Percentiles rank a stretch among this genome's conserved stretches.
Evolutionary conservation across 1,284 basidiomycete species (phyloP).

Genomic region (Puccinia coronata): DNA sequence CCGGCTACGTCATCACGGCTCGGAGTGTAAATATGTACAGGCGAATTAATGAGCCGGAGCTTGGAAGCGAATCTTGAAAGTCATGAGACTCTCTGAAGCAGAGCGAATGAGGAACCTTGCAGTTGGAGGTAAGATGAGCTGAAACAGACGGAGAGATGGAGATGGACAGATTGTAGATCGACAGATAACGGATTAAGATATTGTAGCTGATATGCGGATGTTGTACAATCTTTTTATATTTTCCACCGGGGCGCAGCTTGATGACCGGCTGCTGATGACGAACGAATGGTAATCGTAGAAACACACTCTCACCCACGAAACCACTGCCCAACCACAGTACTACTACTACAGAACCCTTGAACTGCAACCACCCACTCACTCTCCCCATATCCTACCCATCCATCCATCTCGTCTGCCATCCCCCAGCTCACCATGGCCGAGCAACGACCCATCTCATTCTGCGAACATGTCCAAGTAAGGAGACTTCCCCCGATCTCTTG

Average conservation of each 20-base stretch:
- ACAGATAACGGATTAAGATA: not conserved
- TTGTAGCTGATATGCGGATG: not conserved
- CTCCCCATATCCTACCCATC: not conserved
- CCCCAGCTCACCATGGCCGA: constrained; percentile 40
- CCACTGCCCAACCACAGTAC: not conserved
- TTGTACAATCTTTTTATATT: not conserved
- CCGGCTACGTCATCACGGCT: not conserved
- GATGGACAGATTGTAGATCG: too few relatives aligned
- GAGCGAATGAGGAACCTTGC: not conserved
- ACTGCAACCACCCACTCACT: not conserved
- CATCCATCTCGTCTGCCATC: not conserved
- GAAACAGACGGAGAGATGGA: not conserved
- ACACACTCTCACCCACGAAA: not conserved
- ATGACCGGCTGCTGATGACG: not conserved
- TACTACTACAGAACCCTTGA: not conserved
- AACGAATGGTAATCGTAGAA: not conserved
- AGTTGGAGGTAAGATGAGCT: not conserved
- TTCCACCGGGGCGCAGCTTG: not conserved
- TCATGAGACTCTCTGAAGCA: not conserved
- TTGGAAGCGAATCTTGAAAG: not conserved
- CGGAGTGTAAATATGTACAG: not conserved
- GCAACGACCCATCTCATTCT: constrained; percentile 57
- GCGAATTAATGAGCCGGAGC: too few relatives aligned
- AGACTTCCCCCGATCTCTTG: not conserved
- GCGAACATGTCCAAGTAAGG: constrained; percentile 62